Base-by-base conservation (phyloP, 2,329 filamentous ascomycete genomes). In the Cladosporium austrohemisphaericum region DNA sequence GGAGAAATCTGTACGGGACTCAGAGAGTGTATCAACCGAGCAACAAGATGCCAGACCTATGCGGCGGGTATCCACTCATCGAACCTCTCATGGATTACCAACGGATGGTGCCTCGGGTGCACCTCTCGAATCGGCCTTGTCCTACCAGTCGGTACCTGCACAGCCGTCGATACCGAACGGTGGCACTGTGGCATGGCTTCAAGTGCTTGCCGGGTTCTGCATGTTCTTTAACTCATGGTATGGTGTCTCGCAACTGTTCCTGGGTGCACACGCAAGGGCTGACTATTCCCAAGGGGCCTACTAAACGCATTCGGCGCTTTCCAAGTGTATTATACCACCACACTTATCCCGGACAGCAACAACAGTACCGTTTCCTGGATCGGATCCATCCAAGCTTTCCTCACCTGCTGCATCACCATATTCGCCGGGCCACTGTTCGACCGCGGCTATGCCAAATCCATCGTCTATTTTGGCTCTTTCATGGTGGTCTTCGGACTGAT, bases 361-460 rank as follows among this genome's bases (percentile, higher is more conserved):
- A 29, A 53, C 22, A 53, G 51, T 18, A 25, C 67, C 16, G 72
- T 77, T 49, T 71, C 73, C 40, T 78, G 72, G 70, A 76, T 77
- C 46, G 73, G 74, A 29, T 73, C 70, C 2, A 60, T 75, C 19
- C 71, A 76, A 52, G 66, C 71, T 2, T 76, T 76, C 55, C 67
- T 78, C 9, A 64, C 77, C 19, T 68, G 77, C 56, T 64, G 74
- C 25, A 59, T 75, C 20, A 74, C 74, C 13, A 68, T 75, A 33
- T 58, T 77, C 13, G 69, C 74, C 2, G 76, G 77, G 1, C 75
- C 75, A 3, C 55, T 78, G 2, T 78, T 75, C 54, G 76, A 80
- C 59, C 26, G 49, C 5, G 76, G 76, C 13, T 72, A 76, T 55
- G 68, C 75, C 37, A 67, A 65, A 4, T 48, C 53, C 4, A 62